Base-by-base conservation (phyloP, 1,139 yeast species). In the Suhomyces terraborum region DNA sequence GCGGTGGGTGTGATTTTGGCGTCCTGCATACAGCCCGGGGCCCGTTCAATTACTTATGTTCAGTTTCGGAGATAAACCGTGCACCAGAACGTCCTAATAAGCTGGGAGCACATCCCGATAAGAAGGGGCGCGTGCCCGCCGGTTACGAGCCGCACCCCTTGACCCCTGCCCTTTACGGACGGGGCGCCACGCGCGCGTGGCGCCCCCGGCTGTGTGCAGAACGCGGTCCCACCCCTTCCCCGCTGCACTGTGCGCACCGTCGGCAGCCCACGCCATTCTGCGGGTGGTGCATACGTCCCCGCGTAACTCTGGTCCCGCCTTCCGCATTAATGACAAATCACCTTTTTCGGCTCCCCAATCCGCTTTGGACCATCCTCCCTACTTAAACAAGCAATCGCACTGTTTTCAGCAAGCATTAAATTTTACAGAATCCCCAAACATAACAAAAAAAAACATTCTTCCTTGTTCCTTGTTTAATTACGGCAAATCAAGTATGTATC, bases 281-380 rank as follows among this genome's bases (percentile, higher is more conserved):
- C 34, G 26, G 23, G 23, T 23, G 24, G 26, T 20, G 36, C 38
- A 35, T 35, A 21, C 18, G 14, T 13, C 23, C 22, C 18, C 23
- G 41, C 37, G 45, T 45, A 45, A 42, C 12, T 18, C 12, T 8
- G 27, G 25, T 33, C 37, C 41, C 42, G 41, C 48, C 46, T 45
- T 45, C 49, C 49, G 34, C 45, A 43, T 46, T 42, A 42, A 46
- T 42, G 38, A 39, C 44, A 41, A 39, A 46, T 46, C 47, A 41
- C 49, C 49, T 32, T 41, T 41, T 46, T 41, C 33, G 47, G 45
- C 41, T 37, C 39, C 36, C 39, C 35, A 38, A 37, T 23, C 45
- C 45, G 39, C 36, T 25, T 41, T 41, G 31, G 45, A 41, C 41
- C 41, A 41, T 34, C 23, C 39, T 20, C 45, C 45, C 45, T 41